Percentiles rank a stretch among this genome's conserved stretches.
Evolutionary conservation across 2,329 filamentous ascomycete species (phyloP).

Genomic region (Alternaria arborescens): DNA sequence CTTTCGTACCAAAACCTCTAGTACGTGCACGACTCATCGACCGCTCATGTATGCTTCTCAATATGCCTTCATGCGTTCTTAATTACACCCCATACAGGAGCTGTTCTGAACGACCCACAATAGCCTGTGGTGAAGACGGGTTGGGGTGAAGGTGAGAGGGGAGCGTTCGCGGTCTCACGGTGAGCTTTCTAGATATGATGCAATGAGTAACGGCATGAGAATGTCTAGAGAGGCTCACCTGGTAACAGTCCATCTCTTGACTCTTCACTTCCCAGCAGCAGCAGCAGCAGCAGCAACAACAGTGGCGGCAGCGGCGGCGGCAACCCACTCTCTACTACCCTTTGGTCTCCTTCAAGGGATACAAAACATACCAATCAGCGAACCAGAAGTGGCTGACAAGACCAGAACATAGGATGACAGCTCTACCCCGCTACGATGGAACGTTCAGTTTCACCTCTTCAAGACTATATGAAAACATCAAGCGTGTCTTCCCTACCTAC

Average conservation of each 20-base stretch:
- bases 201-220: neutral
- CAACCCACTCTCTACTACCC: too few relatives aligned
- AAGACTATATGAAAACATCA: neutral
- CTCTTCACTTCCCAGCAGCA: neutral
- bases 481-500: neutral
- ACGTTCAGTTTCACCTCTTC: conserved; percentile 14
- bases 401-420: neutral
- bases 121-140: neutral
- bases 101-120: neutral
- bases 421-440: neutral
- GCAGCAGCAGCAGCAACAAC: neutral
- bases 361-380: neutral
- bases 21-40: too few relatives aligned
- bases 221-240: neutral
- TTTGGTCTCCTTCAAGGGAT: neutral
- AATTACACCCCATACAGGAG: neutral
- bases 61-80: too few relatives aligned
- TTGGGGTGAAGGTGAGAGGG: neutral
- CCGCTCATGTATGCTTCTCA: too few relatives aligned
- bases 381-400: neutral
- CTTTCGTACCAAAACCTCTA: too few relatives aligned
- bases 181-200: neutral
- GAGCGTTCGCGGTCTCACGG: neutral
- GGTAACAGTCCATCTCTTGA: neutral
- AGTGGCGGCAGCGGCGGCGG: too few relatives aligned